A percentile compares a stretch with the other conserved stretches of the same genome.
Evolutionary conservation across 2,329 filamentous ascomycete genomes (phyloP).

Genomic region (Trichothecium sympodiale): DNA sequence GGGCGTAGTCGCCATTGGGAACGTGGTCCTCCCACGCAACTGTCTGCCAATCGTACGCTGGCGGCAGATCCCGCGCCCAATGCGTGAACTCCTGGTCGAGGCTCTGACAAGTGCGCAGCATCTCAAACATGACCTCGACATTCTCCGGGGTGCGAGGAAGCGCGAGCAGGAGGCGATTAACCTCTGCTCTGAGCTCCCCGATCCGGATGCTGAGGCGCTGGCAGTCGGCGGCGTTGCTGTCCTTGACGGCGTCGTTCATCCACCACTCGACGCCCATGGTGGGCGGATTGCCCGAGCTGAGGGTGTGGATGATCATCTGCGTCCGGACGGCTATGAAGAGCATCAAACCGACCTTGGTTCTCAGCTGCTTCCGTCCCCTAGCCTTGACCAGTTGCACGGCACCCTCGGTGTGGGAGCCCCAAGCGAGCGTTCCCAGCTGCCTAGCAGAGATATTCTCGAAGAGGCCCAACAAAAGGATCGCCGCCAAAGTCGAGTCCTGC

Average conservation of each 20-base stretch:
- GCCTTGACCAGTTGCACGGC: constrained; percentile 50
- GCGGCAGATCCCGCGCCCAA: constrained; percentile 40
- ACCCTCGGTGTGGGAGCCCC: constrained; percentile 54
- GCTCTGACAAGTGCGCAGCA: constrained; percentile 39
- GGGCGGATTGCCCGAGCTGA: constrained; percentile 40
- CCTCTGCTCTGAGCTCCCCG: constrained; percentile 43
- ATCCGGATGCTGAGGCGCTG: constrained; percentile 42
- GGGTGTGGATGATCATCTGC: constrained; percentile 50
- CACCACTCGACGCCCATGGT: constrained; percentile 48
- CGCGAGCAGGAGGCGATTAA: constrained; percentile 36
- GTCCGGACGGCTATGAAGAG: constrained; percentile 50
- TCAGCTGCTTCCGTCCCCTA: constrained; percentile 43
- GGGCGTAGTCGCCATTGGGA: constrained; percentile 35
- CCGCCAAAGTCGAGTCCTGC: constrained; percentile 46
- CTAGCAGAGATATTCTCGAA: constrained; percentile 50
- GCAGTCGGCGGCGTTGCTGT: constrained; percentile 34
- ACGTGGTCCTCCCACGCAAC: constrained; percentile 47
- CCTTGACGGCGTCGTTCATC: constrained; percentile 40
- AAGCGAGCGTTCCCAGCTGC: constrained; percentile 42
- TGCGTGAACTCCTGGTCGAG: constrained; percentile 39
- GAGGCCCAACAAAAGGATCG: constrained; percentile 47
- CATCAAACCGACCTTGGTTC: constrained; percentile 38
- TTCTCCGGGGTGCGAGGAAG: constrained; percentile 35
- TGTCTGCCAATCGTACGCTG: constrained; percentile 38
- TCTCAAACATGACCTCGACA: constrained; percentile 35